Conservation (phyloP, 169 alveolate genomes). For the Miamiensis avidus region DNA sequence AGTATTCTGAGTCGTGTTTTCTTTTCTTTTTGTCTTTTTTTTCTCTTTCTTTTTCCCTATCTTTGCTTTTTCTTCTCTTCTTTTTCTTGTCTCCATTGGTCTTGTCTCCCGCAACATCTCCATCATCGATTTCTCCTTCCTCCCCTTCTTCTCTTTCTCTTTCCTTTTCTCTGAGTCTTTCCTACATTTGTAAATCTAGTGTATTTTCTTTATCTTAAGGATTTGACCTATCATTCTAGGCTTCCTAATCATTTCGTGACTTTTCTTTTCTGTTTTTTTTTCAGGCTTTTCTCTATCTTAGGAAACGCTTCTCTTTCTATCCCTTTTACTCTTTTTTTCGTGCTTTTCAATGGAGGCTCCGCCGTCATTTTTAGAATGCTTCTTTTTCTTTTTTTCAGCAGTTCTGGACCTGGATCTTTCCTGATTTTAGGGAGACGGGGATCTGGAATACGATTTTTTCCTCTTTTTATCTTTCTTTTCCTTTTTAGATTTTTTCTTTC, state of each 20-base stretch:
- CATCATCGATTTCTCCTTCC: background rate
- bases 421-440: background rate
- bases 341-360: too few species aligned
- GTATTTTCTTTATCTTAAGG: background rate
- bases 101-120: background rate
- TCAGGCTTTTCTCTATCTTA: background rate
- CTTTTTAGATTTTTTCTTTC: background rate
- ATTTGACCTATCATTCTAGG: too few species aligned
- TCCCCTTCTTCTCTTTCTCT: background rate
- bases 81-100: background rate
- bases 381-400: background rate
- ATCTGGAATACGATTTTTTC: background rate
- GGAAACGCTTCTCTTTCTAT: background rate
- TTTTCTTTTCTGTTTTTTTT: background rate
- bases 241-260: background rate
- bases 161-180: background rate
- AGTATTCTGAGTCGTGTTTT: background rate
- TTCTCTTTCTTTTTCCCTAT: background rate
- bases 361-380: background rate
- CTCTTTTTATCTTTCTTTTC: background rate
- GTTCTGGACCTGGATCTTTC: background rate
- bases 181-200: background rate
- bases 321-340: too few species aligned
- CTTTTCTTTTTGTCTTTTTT: background rate
- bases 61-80: background rate